phyloP scores from a whole-genome alignment of 495 filamentous ascomycete genomes.

The Aspergillus affinis region DNA sequence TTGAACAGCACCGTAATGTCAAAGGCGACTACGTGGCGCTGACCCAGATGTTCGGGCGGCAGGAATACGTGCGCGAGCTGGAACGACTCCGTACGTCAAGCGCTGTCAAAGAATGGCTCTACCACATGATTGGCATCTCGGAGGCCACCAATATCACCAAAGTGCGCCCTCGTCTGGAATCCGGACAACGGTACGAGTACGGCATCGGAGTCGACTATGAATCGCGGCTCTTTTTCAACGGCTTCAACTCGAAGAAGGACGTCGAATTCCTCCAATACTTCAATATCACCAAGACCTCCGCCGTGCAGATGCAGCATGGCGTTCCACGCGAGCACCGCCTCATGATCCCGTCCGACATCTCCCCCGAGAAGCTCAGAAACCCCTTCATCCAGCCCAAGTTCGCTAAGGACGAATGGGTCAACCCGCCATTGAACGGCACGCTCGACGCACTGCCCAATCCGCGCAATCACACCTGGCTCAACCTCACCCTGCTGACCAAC shows the following conservation, averaged over 20 bases:
- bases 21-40: constrained; percentile 51
- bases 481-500: constrained; percentile 55
- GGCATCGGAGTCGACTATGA: constrained; percentile 59
- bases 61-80: constrained; percentile 56
- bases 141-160: constrained; percentile 50
- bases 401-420: constrained; percentile 30
- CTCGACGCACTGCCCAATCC: constrained; percentile 44
- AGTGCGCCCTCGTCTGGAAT: constrained; percentile 33
- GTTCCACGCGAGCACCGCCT: constrained; percentile 45
- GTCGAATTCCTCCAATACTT: constrained; percentile 50
- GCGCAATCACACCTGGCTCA: constrained; percentile 43
- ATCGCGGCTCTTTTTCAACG: constrained; percentile 55
- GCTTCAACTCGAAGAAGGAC: constrained; percentile 41
- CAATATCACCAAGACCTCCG: constrained; percentile 41
- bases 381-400: constrained; percentile 43
- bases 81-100: constrained; percentile 42
- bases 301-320: constrained; percentile 39
- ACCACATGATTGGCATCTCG: constrained; percentile 41
- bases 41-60: constrained; percentile 57
- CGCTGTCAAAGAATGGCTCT: constrained; percentile 46
- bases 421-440: constrained; percentile 40
- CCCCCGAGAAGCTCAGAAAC: constrained; percentile 31
- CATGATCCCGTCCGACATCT: constrained; percentile 43
- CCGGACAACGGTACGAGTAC: constrained; percentile 52
- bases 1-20: constrained; percentile 37